Percentiles rank a stretch among this genome's conserved stretches.
phyloP scores from a whole-genome alignment of 1,284 basidiomycete genomes.

The Ceratobasidium sp. region DNA sequence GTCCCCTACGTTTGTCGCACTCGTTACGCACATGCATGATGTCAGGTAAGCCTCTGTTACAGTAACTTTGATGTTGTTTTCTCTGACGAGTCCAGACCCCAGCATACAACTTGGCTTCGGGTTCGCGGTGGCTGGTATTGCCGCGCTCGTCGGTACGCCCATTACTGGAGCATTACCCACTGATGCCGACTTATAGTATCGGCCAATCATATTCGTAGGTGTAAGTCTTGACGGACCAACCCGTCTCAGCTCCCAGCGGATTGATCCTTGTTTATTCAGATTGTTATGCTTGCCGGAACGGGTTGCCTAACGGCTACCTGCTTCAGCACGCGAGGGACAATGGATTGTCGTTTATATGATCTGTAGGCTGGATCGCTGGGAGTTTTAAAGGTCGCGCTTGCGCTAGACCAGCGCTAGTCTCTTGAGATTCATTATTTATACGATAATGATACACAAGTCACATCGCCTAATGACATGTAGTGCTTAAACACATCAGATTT shows the following conservation, averaged over 20 bases:
- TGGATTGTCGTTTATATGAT: conserved; percentile 15
- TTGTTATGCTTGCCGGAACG: conserved; percentile 26
- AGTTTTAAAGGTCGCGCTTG: not conserved
- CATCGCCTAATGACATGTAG: no score
- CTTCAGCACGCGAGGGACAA: conserved; percentile 16
- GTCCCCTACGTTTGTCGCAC: conserved; percentile 29
- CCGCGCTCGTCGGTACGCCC: conserved; percentile 38
- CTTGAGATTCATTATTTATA: no score
- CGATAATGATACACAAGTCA: no score
- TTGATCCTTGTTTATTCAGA: not conserved
- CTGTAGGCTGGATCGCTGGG: not conserved
- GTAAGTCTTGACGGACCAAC: not conserved
- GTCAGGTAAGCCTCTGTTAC: conserved; percentile 30
- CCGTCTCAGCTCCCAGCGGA: not conserved
- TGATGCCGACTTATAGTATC: conserved; percentile 31
- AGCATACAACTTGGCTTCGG: conserved; percentile 41
- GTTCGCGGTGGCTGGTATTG: conserved; percentile 30
- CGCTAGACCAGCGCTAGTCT: no score
- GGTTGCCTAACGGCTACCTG: conserved; percentile 1
- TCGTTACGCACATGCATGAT: conserved; percentile 31
- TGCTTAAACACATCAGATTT: no score
- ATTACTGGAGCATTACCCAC: conserved; percentile 42
- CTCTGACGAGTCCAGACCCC: not conserved
- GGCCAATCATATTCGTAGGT: conserved; percentile 33
- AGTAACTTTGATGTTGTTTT: no score